Evolutionary conservation across 352 stramenopile genomes (phyloP).

Genomic region (Pythium dissotocum): DNA sequence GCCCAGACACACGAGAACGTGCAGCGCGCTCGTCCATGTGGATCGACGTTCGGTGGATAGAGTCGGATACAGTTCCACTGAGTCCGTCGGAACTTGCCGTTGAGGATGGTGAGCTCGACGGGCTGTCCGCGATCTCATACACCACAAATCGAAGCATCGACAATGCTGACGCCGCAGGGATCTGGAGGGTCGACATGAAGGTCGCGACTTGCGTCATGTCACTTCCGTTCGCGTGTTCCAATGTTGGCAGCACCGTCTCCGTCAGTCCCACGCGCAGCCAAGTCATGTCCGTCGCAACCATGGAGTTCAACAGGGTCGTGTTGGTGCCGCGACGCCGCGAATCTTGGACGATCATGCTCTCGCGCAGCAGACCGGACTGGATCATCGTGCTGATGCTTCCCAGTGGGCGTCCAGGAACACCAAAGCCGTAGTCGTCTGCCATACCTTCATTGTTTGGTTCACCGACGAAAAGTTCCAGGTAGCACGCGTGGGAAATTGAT

Average conservation of each 20-base stretch:
- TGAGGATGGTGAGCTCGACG: slow-evolving; percentile 28
- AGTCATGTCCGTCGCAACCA: slow-evolving; percentile 47
- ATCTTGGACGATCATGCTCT: slow-evolving; percentile 56
- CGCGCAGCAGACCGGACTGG: slow-evolving; percentile 65
- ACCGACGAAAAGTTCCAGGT: slow-evolving; percentile 72
- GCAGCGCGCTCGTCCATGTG: slow-evolving; percentile 60
- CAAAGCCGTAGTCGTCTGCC: slow-evolving; percentile 58
- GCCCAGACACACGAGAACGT: slow-evolving; percentile 54
- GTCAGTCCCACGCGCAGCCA: slow-evolving; percentile 79
- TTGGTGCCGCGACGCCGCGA: slow-evolving; percentile 13
- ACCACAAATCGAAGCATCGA: slow-evolving; percentile 78
- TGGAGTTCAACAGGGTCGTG: slow-evolving; percentile 31
- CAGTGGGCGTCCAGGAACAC: slow-evolving; percentile 47
- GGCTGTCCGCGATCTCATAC: slow-evolving; percentile 70
- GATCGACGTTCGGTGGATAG: slow-evolving; percentile 22
- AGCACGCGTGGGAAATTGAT: slow-evolving; percentile 69
- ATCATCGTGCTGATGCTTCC: slow-evolving; percentile 78
- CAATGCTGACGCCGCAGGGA: slow-evolving; percentile 64
- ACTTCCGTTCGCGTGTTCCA: slow-evolving; percentile 34
- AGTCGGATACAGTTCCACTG: slow-evolving; percentile 2
- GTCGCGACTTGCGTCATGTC: slow-evolving; percentile 51
- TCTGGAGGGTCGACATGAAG: slow-evolving; percentile 81
- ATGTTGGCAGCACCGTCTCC: slow-evolving; percentile 70
- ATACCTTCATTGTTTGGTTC: slow-evolving; percentile 58
- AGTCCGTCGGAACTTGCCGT: slow-evolving; percentile 14